Conservation (phyloP, 1,139 yeast species). For the Geotrichum siamense region DNA sequence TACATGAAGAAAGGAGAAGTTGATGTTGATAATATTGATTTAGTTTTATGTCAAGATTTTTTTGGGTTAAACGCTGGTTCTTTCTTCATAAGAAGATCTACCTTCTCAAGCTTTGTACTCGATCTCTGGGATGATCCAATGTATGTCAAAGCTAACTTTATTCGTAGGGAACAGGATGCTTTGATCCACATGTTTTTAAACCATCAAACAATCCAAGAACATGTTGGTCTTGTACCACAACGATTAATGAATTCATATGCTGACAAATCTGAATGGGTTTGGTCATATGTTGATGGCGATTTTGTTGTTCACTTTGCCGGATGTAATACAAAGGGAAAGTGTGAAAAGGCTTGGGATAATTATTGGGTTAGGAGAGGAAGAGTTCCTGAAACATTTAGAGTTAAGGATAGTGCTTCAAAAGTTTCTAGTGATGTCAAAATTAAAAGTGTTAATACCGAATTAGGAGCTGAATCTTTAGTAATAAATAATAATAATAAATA, state of each 20-base stretch:
- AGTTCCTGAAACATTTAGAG: slow-evolving; percentile 14
- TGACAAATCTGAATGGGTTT: slow-evolving; percentile 20
- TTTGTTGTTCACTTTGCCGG: slow-evolving; percentile 31
- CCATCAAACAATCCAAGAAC: slow-evolving; percentile 25
- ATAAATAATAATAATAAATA: no score
- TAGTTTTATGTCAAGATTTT: slow-evolving; percentile 30
- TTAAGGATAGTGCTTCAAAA: no score
- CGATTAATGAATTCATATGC: slow-evolving; percentile 32
- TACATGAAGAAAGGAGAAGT: slow-evolving; percentile 21
- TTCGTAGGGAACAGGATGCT: slow-evolving; percentile 22
- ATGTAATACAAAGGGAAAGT: slow-evolving; percentile 13
- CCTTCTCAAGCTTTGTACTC: slow-evolving; percentile 22
- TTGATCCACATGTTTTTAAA: slow-evolving; percentile 22
- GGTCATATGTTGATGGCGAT: slow-evolving; percentile 26
- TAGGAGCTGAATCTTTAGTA: no score
- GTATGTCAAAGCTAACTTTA: slow-evolving; percentile 16
- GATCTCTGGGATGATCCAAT: slow-evolving; percentile 28
- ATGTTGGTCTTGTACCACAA: slow-evolving; percentile 34
- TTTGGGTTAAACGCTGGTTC: slow-evolving; percentile 36
- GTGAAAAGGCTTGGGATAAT: slow-evolving; percentile 11
- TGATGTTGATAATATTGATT: slow-evolving; percentile 23
- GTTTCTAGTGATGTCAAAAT: no score
- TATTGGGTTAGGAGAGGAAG: slow-evolving; percentile 13
- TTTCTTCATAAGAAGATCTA: slow-evolving; percentile 31
- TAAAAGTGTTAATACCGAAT: no score